These are phyloP conservation scores for Rhizopogon sp. DNA, from an alignment of 768 basidiomycete genomes.

Conservation along the genomic window DNA sequence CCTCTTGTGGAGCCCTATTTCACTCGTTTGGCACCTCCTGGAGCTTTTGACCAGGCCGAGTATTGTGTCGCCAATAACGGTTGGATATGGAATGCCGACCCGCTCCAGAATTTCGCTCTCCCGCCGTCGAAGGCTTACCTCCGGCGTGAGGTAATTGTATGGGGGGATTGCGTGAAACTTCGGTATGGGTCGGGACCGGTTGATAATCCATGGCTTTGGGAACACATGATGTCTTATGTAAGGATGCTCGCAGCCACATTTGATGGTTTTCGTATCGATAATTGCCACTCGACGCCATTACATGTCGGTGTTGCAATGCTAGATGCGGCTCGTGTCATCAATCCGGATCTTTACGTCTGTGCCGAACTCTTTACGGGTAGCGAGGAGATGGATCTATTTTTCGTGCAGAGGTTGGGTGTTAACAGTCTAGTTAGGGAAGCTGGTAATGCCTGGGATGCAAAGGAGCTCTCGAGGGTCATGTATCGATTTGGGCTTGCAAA, in stretches of 20 bases:
- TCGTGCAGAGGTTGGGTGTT: constrained; percentile 88
- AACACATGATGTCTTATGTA: constrained; percentile 84
- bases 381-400: constrained; percentile 88
- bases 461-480: constrained; percentile 84
- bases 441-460: constrained; percentile 86
- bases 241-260: constrained; percentile 75
- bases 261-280: constrained; percentile 97
- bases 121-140: constrained; percentile 92
- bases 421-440: constrained; percentile 94
- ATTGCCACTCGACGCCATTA: constrained; percentile 96
- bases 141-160: constrained; percentile 93
- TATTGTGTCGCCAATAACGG: constrained; percentile 96
- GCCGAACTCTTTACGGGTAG: constrained; percentile 97
- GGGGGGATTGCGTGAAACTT: constrained; percentile 98
- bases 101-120: constrained; percentile 90
- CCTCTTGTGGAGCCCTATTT: constrained; percentile 93
- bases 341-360: constrained; percentile 92
- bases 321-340: constrained; percentile 82
- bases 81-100: constrained; percentile 98
- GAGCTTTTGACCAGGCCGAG: constrained; percentile 42
- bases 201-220: constrained; percentile 93
- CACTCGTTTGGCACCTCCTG: constrained; percentile 65
- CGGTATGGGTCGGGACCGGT: constrained; percentile 80
- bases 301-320: constrained; percentile 95
- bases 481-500: constrained; percentile 91